Percentiles rank a stretch among this genome's conserved stretches.
These are phyloP conservation scores for Paecilomyces sp. DNA, from an alignment of 2,329 filamentous ascomycete genomes.

Conservation along the genomic window DNA sequence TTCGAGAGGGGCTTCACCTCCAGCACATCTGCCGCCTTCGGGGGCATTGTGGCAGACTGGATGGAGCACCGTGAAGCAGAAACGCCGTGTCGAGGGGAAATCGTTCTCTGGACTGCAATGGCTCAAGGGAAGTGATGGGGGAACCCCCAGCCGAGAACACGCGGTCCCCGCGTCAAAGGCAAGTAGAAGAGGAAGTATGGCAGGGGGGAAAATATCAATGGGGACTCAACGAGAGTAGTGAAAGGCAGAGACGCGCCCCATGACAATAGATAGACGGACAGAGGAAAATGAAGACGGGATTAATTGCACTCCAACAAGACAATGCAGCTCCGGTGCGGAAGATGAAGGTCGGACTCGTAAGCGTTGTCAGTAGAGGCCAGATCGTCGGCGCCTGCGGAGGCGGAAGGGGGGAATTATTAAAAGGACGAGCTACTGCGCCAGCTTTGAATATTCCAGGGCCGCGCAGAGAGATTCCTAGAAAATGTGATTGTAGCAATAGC, in stretches of 20 bases:
- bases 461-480: not conserved
- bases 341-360: constrained; percentile 21
- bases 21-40: constrained; percentile 27
- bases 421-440: not conserved
- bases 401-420: not conserved
- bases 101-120: not conserved
- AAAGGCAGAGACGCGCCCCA: constrained; percentile 25
- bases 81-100: not conserved
- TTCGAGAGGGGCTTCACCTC: constrained; percentile 28
- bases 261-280: constrained; percentile 14
- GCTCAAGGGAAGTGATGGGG: not conserved
- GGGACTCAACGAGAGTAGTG: constrained; percentile 29
- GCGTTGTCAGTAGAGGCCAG: constrained; percentile 24
- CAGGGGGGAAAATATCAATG: constrained; percentile 4
- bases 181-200: not conserved
- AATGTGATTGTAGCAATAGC: not conserved
- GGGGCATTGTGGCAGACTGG: constrained; percentile 15
- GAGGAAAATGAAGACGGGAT: not conserved
- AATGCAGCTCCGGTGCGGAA: constrained; percentile 8
- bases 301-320: not conserved
- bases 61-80: constrained; percentile 2
- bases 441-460: not conserved
- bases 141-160: not conserved
- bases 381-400: constrained; percentile 19
- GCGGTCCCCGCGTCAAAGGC: not conserved